phyloP scores from a whole-genome alignment of 352 stramenopile species.

The Globisporangium takayamanum region DNA sequence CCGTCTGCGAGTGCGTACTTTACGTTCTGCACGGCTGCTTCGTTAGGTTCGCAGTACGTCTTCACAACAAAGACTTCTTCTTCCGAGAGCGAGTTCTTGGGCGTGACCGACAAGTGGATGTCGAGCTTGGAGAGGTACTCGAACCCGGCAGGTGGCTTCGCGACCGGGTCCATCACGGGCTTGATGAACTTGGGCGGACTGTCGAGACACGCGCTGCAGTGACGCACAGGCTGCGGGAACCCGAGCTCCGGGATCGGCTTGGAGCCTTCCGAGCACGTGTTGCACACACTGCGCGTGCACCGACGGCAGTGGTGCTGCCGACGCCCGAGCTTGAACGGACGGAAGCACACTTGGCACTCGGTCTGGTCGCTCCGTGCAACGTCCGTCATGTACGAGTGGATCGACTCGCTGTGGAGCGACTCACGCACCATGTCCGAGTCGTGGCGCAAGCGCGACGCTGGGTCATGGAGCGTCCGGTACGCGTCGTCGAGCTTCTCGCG shows the following conservation, averaged over 20 bases:
- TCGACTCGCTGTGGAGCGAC: slow-evolving; percentile 30
- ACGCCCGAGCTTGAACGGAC: slow-evolving; percentile 79
- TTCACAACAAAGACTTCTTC: slow-evolving; percentile 67
- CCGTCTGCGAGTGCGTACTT: slow-evolving; percentile 48
- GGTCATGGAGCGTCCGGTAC: slow-evolving; percentile 69
- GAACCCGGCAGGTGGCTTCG: slow-evolving; percentile 73
- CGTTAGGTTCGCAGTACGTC: slow-evolving; percentile 76
- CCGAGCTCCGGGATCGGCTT: slow-evolving; percentile 82
- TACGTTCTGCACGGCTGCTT: slow-evolving; percentile 38
- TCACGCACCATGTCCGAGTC: slow-evolving; percentile 55
- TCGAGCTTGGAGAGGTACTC: slow-evolving; percentile 84
- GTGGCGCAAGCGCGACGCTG: slow-evolving; percentile 38
- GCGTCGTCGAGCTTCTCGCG: slow-evolving; percentile 77
- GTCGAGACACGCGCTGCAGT: slow-evolving; percentile 79
- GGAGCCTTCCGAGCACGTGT: slow-evolving; percentile 74
- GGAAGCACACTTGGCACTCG: slow-evolving; percentile 87
- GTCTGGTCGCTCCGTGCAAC: slow-evolving; percentile 77
- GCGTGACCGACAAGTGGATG: slow-evolving; percentile 55
- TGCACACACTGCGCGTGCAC: slow-evolving; percentile 81
- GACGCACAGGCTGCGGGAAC: slow-evolving; percentile 67
- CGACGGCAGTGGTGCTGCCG: slow-evolving; percentile 80
- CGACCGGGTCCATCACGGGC: slow-evolving; percentile 66
- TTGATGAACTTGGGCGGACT: slow-evolving; percentile 74
- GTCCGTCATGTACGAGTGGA: slow-evolving; percentile 55
- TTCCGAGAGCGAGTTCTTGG: slow-evolving; percentile 35